Evolutionary conservation across 2,329 filamentous ascomycete species (phyloP), one percentile per base, ranked within the genome.

Genomic region (Phialophora tarda): DNA sequence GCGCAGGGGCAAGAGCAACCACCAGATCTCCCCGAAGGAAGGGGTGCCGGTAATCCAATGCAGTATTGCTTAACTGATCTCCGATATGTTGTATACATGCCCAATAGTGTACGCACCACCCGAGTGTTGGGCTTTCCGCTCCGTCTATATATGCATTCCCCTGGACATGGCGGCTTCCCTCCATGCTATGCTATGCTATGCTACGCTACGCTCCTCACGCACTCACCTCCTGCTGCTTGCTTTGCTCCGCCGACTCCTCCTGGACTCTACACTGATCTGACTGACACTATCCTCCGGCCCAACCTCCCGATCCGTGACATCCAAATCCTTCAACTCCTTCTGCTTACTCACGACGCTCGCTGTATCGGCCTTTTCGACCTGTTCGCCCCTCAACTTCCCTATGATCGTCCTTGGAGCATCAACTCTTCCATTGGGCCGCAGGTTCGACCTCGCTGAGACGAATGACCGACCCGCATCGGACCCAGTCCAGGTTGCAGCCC

Each of bases 211-310:
- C 34, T 38, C 34, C 34, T 6, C 34, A 17, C 6, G 38, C 38
- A 2, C 24, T 59, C 56, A 41, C 48, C 23, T 38, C 41, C 62
- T 62, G 26, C 62, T 48, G 30, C 63, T 59, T 24, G 56, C 56
- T 56, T 61, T 63, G 50, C 53, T 60, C 51, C 65, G 57, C 54
- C 58, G 51, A 56, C 65, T 70, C 21, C 59, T 53, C 7, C 58
- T 26, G 47, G 57, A 63, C 24, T 65, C 62, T 12, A 70, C 68
- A 34, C 65, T 67, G 26, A 73, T 62, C 69, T 73, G 71, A 68
- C 71, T 72, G 1, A 73, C 69, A 63, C 69, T 71, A 56, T 73
- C 71, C 53, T 69, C 68, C 10, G 71, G 71, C 51, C 67, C 62
- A 24, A 73, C 68, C 63, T 73, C 71, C 41, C 58, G 47, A 41